Evolutionary conservation across 2,329 filamentous ascomycete genomes (phyloP), one percentile per base, ranked within the genome.

Genomic region (Trichoderma asperellum): DNA sequence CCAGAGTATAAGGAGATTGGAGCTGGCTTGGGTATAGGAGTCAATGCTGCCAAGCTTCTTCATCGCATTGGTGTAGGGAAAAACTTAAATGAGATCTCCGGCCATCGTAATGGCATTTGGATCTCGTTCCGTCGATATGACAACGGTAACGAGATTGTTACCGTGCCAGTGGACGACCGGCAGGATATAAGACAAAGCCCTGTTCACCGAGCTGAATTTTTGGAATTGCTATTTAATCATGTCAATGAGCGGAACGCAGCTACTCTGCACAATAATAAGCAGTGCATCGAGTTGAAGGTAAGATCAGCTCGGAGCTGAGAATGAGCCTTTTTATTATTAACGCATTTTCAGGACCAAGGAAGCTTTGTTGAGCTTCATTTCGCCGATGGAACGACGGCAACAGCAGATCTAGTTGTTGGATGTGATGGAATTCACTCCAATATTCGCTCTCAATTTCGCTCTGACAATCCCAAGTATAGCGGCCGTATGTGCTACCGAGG

Each of bases 381-480:
- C 53, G 70, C 66, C 11, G 71, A 72, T 52, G 71, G 71, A 10
- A 68, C 70, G 4, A 68, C 68, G 5, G 64, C 60, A 2, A 49
- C 60, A 14, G 73, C 74, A 27, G 68, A 70, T 57, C 37, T 71
- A 4, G 74, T 76, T 18, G 63, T 76, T 52, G 75, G 73, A 0
- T 75, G 73, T 52, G 74, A 76, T 59, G 75, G 75, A 24, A 74
- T 72, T 21, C 65, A 65, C 37, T 71, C 71, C 7, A 68, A 63
- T 27, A 66, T 66, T 14, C 63, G 63, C 12, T 66, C 63, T 24
- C 63, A 66, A 10, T 66, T 66, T 35, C 63, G 63, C 37, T 58
- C 63, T 14, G 63, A 66, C 53, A 66, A 66, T 29, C 63, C 63
- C 8, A 66, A 58, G 27, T 66, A 66, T 21, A 66, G 63, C 2